Percentiles rank a stretch among this genome's conserved stretches.
phyloP scores from a whole-genome alignment of 2,329 filamentous ascomycete species.

The Apiospora phragmitis region DNA sequence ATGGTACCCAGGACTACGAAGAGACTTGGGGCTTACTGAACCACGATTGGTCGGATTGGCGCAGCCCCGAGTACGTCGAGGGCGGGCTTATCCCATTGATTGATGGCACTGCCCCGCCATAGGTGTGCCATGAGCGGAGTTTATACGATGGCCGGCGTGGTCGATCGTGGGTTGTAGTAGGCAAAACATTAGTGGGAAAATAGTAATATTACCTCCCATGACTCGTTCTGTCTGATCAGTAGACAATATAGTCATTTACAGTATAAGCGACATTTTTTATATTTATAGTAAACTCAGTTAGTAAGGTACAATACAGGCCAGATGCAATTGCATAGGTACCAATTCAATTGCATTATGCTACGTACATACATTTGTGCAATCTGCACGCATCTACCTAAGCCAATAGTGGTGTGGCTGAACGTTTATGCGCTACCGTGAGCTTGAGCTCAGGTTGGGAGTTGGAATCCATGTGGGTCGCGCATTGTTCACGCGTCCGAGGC shows the following conservation, averaged over 20 bases:
- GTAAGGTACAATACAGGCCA: no score
- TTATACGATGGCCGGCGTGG: no score
- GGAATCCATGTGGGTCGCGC: neutral
- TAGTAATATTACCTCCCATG: neutral
- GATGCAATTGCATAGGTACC: no score
- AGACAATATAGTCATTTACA: no score
- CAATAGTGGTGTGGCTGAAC: neutral
- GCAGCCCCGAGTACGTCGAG: constrained; percentile 43
- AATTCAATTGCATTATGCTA: no score
- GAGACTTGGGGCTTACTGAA: constrained; percentile 58
- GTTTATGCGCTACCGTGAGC: neutral
- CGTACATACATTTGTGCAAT: neutral
- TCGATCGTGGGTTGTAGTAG: neutral
- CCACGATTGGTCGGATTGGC: constrained; percentile 55
- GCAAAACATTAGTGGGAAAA: neutral
- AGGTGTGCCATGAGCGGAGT: constrained; percentile 12
- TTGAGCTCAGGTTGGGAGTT: neutral
- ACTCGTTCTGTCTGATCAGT: neutral
- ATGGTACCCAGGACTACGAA: constrained; percentile 54
- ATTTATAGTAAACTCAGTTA: no score
- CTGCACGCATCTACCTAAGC: neutral
- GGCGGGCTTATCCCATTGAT: constrained; percentile 43
- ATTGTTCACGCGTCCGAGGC: constrained; percentile 1
- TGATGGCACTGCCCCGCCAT: constrained; percentile 20
- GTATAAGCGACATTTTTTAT: no score